Conservation (phyloP, 1,139 yeast genomes). For the Dujonia santamariae region DNA sequence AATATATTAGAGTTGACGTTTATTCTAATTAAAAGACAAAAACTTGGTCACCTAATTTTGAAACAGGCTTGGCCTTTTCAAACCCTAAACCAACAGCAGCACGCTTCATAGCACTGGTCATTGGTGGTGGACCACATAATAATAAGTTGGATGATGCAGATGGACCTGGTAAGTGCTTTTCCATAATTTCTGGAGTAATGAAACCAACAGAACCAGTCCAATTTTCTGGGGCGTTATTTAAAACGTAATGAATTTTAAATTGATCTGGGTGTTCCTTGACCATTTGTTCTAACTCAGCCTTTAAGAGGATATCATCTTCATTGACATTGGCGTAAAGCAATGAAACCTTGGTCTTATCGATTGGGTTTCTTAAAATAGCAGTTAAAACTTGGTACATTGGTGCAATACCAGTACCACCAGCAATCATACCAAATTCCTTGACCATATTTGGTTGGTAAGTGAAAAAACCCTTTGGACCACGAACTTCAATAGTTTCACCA, state of each 20-base stretch:
- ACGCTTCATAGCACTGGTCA: conserved; percentile 82
- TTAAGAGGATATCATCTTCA: conserved; percentile 73
- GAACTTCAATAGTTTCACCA: conserved; percentile 45
- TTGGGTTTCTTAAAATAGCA: conserved; percentile 66
- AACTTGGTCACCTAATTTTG: conserved; percentile 90
- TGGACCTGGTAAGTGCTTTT: conserved; percentile 55
- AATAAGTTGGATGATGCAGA: conserved; percentile 66
- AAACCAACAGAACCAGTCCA: conserved; percentile 60
- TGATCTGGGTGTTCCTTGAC: conserved; percentile 69
- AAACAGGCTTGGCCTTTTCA: conserved; percentile 84
- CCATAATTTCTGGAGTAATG: conserved; percentile 68
- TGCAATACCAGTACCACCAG: conserved; percentile 97
- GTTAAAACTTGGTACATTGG: conserved; percentile 86
- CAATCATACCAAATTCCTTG: conserved; percentile 76
- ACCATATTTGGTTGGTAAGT: conserved; percentile 80
- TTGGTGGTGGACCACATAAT: conserved; percentile 90
- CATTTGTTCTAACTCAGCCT: conserved; percentile 67
- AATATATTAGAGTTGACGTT: too few species aligned
- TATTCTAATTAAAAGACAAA: conserved; percentile 62
- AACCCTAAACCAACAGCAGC: conserved; percentile 77
- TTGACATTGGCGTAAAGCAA: conserved; percentile 79
- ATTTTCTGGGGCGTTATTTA: conserved; percentile 57
- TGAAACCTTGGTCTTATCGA: conserved; percentile 80
- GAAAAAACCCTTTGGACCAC: conserved; percentile 95
- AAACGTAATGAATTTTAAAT: conserved; percentile 73